Conservation (phyloP, 371 early-diverging fungal species). For the Lichtheimia ramosa region DNA sequence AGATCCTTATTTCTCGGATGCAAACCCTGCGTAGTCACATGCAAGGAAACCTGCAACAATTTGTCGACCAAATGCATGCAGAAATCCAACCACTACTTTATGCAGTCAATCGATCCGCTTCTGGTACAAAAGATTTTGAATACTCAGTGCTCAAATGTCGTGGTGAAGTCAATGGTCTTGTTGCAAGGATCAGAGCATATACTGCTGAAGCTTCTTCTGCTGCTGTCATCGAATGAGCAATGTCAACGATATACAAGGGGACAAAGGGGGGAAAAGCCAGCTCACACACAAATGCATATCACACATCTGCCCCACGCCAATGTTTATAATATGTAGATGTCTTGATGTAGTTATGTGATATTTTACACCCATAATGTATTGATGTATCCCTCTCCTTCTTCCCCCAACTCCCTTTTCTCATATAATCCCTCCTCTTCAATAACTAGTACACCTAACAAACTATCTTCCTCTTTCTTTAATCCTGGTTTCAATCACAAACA, state of each 20-base stretch:
- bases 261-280: too few species aligned
- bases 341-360: too few species aligned
- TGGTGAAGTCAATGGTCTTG: conserved; percentile 39
- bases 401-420: conserved; percentile 1
- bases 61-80: conserved; percentile 23
- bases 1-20: conserved; percentile 6
- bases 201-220: conserved; percentile 31
- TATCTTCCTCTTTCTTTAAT: background rate
- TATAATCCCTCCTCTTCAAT: background rate
- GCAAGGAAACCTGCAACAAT: conserved; percentile 22
- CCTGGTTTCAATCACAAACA: too few species aligned
- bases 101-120: conserved; percentile 11
- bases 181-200: conserved; percentile 36
- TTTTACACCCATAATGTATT: background rate
- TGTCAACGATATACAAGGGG: background rate
- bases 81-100: conserved; percentile 22
- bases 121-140: conserved; percentile 23
- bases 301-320: too few species aligned
- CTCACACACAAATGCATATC: too few species aligned
- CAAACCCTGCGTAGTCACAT: conserved; percentile 9
- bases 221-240: conserved; percentile 1
- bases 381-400: conserved; percentile 14
- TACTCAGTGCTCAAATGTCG: conserved; percentile 33
- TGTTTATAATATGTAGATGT: too few species aligned
- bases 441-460: background rate